A percentile compares a stretch with the other conserved stretches of the same genome.
These are phyloP conservation scores for Gossypium stocksii DNA, from an alignment of 345 rosid genomes.

Conservation along the genomic window DNA sequence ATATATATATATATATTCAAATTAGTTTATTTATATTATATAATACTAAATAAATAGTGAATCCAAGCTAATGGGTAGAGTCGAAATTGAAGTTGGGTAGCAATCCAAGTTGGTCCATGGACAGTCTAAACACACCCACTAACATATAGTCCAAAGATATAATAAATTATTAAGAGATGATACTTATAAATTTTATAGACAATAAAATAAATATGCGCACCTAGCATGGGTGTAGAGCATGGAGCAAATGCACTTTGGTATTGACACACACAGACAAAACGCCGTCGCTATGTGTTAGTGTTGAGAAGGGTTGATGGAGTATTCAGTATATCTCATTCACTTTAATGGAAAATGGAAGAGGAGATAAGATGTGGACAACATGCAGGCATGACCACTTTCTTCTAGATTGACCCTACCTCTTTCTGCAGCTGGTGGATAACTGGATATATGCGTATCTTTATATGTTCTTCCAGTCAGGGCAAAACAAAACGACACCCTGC, in stretches of 20 bases:
- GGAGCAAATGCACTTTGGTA: background rate
- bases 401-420: background rate
- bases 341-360: background rate
- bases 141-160: too few relatives aligned
- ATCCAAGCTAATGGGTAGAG: too few relatives aligned
- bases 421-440: background rate
- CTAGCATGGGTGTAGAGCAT: background rate
- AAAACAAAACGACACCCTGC: background rate
- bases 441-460: background rate
- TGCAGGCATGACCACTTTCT: background rate
- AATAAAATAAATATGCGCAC: too few relatives aligned
- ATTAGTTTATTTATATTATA: too few relatives aligned
- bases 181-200: too few relatives aligned
- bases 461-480: background rate
- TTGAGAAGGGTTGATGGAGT: background rate
- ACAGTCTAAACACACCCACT: too few relatives aligned
- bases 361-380: background rate
- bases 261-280: background rate
- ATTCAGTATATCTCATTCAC: background rate
- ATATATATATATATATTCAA: too few relatives aligned
- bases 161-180: too few relatives aligned
- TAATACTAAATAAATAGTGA: too few relatives aligned
- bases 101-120: too few relatives aligned
- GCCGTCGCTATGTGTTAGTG: background rate
- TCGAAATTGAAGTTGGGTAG: too few relatives aligned